Percentiles rank a stretch among this genome's conserved stretches.
phyloP scores from a whole-genome alignment of 768 basidiomycete species.

The Rickenella mellea region DNA sequence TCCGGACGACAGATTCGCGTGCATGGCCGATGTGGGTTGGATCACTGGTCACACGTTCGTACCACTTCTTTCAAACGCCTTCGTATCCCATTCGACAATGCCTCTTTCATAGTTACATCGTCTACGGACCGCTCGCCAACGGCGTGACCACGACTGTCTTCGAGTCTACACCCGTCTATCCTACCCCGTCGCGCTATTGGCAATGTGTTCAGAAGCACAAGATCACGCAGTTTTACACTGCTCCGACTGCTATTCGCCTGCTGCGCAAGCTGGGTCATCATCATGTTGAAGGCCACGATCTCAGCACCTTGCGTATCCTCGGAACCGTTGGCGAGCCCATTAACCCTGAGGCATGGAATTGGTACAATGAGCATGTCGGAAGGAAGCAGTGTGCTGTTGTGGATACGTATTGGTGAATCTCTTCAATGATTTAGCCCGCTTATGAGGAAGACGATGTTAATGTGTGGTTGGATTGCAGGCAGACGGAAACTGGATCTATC shows the following conservation, averaged over 20 bases:
- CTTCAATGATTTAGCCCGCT: slow-evolving; percentile 10
- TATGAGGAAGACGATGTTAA: slow-evolving; percentile 5
- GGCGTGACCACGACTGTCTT: slow-evolving; percentile 84
- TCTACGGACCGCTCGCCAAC: slow-evolving; percentile 89
- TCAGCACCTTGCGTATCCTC: slow-evolving; percentile 74
- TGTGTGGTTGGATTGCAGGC: slow-evolving; percentile 41
- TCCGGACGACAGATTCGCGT: slow-evolving; percentile 90
- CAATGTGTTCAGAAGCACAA: slow-evolving; percentile 87
- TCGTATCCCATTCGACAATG: background rate
- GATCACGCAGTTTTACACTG: slow-evolving; percentile 93
- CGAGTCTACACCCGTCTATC: slow-evolving; percentile 95
- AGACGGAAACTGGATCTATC: slow-evolving; percentile 97
- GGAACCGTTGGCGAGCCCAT: slow-evolving; percentile 97
- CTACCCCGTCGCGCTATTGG: slow-evolving; percentile 95
- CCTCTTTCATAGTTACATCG: slow-evolving; percentile 54
- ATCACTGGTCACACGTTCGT: slow-evolving; percentile 87
- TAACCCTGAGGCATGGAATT: slow-evolving; percentile 98
- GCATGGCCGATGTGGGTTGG: slow-evolving; percentile 99
- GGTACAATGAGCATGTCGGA: slow-evolving; percentile 96
- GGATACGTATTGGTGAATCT: slow-evolving; percentile 73
- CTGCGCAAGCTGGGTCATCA: slow-evolving; percentile 79
- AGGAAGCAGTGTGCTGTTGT: slow-evolving; percentile 83
- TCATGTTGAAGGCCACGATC: slow-evolving; percentile 76
- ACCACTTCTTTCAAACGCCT: background rate
- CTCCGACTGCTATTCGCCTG: slow-evolving; percentile 91